Base-by-base conservation (phyloP, 148 eudicot genomes). In the Dysphania ambrosioides region DNA sequence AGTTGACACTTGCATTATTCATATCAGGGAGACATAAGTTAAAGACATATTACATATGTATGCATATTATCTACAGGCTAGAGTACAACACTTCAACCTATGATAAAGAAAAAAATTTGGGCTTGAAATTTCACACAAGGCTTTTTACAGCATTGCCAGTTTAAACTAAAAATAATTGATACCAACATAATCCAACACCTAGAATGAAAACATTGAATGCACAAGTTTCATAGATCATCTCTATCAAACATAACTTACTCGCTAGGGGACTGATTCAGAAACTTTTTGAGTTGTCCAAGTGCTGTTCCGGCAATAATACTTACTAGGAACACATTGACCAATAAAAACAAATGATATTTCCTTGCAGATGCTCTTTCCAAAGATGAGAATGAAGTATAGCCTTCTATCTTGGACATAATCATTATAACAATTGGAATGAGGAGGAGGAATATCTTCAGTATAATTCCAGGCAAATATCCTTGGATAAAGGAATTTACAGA, bases 381-480 rank as follows among this genome's bases (percentile, higher is more conserved):
- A 41, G 79, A 53, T 56, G 91, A 86, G 66, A 69, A 75, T 60
- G 89, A 81, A 34, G 79, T 70, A 49, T 58, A 78, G 58, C 91
- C 91, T 79, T 88, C 89, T 55, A 86, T 83, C 81, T 86, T 88
- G 23, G 91, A 88, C 88, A 86, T 84, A n/a, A 77, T 26, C 89
- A 84, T 88, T 41, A 88, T 67, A 79, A 84, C 80, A 64, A 80
- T 70, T n/a, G 91, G 91, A 69, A 88, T 78, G 62, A 84, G 73
- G 35, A 85, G 78, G 38, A 84, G 87, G 64, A 88, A 88, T 75
- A 88, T 79, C 85, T 88, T 88, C 77, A 88, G 75, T 70, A 77
- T 76, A 63, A 86, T 83, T 32, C 88, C 89, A 72, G 91, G 91
- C 75, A 88, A 74, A 83, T 82, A 84, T 68, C 91, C 91, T 80